Base-by-base conservation (phyloP, 1,284 basidiomycete genomes). In the Apiotrichum domesticum region DNA sequence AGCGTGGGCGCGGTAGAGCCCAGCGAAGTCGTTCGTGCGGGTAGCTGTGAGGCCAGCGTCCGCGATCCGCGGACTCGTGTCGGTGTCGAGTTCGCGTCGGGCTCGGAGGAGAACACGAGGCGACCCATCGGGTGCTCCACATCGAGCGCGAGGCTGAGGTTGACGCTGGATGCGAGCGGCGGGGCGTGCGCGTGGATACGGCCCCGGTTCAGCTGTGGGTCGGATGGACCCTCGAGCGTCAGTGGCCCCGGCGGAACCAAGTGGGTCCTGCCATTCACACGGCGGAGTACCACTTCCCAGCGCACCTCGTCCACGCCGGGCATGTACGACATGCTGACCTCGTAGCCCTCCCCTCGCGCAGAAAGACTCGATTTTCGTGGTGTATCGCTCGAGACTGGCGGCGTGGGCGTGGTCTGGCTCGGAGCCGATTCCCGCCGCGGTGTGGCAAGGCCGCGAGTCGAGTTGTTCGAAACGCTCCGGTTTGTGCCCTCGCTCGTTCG, bases 91-190 rank as follows among this genome's bases (percentile, higher is more conserved):
- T 55, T 51, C 63, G 41, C 41, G 14, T 42, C 41, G 67, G 61
- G 58, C 63, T 34, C 40, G 1, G 71, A 67, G 51, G 71, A 68
- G 57, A 74, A 74, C 10, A 71, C 70, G 29, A 74, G 57, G 53
- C 68, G 70, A 34, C 72, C 72, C 3, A 61, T 63, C 3, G 70
- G 69, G 50, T 67, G 58, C 21, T 60, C 58, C 7, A 45, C 39
- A 50, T 69, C 69, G 6, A 72, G 61, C 9, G 67, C 59, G 46
- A 73, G 58, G 6, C 67, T 68, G 41, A 74, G 63, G 57, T 71
- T 73, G 57, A 74, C 63, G n/a, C 63, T 66, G 13, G 63, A 66
- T 2, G 72, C 68, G 2, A 61, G 45, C 2, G 61, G 46, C 13
- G 65, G 66, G 0, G 64, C 65, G 9, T 43, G 39, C 14, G 35